Evolutionary conservation across 495 filamentous ascomycete genomes (phyloP).

Genomic region (Penicillium atrosanguineum): DNA sequence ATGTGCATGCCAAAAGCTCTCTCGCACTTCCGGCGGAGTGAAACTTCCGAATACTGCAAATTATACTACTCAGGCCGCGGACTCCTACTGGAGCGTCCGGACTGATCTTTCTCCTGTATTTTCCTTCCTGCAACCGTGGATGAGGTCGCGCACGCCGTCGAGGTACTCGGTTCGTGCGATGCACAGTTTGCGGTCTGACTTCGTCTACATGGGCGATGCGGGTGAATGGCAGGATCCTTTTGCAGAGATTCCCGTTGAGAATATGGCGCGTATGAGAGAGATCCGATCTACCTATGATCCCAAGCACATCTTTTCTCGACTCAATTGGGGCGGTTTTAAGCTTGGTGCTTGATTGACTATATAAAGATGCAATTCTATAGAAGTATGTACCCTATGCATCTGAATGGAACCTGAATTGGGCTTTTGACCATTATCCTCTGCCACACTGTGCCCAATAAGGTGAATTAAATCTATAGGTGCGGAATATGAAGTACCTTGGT

Average conservation of each 20-base stretch:
- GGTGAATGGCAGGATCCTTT: conserved; percentile 40
- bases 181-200: conserved; percentile 37
- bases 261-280: conserved; percentile 27
- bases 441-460: no score
- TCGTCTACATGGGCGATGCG: conserved; percentile 41
- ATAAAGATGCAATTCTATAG: no score
- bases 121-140: conserved; percentile 24
- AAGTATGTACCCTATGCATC: no score
- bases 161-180: conserved; percentile 15
- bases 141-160: conserved; percentile 25
- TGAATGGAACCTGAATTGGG: no score
- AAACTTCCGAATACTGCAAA: conserved; percentile 12
- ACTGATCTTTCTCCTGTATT: conserved; percentile 34
- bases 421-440: no score
- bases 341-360: conserved; percentile 10
- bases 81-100: conserved; percentile 26
- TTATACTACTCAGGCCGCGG: conserved; percentile 16
- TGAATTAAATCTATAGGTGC: no score
- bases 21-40: background rate
- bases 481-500: no score
- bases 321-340: conserved; percentile 33
- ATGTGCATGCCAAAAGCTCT: conserved; percentile 26
- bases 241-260: conserved; percentile 34
- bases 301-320: conserved; percentile 12
- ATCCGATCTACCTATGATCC: conserved; percentile 40